Evolutionary conservation across 1,284 basidiomycete genomes (phyloP).

Genomic region (Anthracocystis setariae): DNA sequence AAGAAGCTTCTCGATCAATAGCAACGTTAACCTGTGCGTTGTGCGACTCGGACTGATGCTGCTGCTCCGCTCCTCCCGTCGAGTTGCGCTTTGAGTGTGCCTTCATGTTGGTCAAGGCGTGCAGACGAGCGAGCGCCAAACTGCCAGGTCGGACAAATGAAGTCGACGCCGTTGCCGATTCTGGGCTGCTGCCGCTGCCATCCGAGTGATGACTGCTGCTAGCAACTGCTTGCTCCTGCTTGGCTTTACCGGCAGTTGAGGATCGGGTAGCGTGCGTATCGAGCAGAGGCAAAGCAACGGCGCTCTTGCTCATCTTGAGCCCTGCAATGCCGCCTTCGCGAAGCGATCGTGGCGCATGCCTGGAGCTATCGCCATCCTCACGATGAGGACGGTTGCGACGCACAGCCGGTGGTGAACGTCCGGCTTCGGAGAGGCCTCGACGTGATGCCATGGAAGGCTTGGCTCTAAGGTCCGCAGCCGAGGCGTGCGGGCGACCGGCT

Average conservation of each 20-base stretch:
- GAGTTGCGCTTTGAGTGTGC: conserved; percentile 42
- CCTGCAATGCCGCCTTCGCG: conserved; percentile 39
- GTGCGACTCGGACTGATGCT: conserved; percentile 12
- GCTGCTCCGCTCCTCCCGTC: conserved; percentile 11
- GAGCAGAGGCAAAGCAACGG: conserved; percentile 72
- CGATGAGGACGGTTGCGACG: conserved; percentile 35
- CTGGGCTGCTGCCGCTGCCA: conserved; percentile 38
- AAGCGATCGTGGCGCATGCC: conserved; percentile 19
- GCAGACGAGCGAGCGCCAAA: conserved; percentile 44
- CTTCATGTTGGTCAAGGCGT: conserved; percentile 44
- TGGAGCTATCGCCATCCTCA: conserved; percentile 36
- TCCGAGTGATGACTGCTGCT: conserved; percentile 34
- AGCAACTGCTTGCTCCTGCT: conserved; percentile 21
- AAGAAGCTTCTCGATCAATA: conserved; percentile 31
- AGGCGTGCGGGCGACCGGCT: conserved; percentile 56
- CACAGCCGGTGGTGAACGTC: conserved; percentile 26
- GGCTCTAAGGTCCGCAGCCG: conserved; percentile 54
- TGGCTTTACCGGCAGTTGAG: conserved; percentile 66
- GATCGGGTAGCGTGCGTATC: conserved; percentile 70
- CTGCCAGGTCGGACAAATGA: conserved; percentile 39
- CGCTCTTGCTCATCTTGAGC: conserved; percentile 74
- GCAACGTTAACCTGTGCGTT: conserved; percentile 25
- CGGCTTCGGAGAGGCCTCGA: conserved; percentile 13
- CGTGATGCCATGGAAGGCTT: conserved; percentile 23
- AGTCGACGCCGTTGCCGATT: conserved; percentile 22